Conservation (phyloP, 176 grass and related monocot genomes). For the Luzula sylvatica region DNA sequence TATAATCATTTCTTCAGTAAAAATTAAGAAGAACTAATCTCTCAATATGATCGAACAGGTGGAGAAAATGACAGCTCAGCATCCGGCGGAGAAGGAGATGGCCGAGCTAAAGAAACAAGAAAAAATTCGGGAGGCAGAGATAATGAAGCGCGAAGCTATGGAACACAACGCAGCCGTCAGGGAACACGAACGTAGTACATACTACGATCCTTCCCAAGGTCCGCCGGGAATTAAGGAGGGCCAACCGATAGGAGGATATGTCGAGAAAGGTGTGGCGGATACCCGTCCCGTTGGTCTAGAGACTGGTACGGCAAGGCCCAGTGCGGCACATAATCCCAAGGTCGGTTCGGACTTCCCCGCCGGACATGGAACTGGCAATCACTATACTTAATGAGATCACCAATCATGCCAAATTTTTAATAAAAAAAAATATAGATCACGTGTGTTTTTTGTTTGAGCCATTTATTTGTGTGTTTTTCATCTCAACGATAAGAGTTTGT, state of each 20-base stretch:
- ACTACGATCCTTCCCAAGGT: neutral
- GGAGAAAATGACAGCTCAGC: conserved; percentile 6
- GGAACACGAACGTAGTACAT: neutral
- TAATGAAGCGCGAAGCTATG: neutral
- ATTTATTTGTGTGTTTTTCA: no score
- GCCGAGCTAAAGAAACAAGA: conserved; percentile 11
- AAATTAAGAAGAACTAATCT: no score
- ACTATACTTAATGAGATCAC: neutral
- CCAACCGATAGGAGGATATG: neutral
- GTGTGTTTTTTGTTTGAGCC: no score
- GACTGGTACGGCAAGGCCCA: neutral
- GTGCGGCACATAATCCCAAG: neutral
- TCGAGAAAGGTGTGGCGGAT: neutral
- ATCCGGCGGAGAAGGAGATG: conserved; percentile 19
- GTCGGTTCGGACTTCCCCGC: neutral
- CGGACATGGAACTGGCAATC: neutral
- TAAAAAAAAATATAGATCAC: no score
- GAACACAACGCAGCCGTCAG: conserved; percentile 5
- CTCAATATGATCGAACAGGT: neutral
- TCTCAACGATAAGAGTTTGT: no score
- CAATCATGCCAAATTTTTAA: no score
- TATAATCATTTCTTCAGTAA: no score
- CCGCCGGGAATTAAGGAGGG: neutral
- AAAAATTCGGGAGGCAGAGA: conserved; percentile 1
- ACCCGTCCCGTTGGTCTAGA: neutral